Evolutionary conservation across 2,329 filamentous ascomycete genomes (phyloP).

Genomic region (Tympanopsis confertula): DNA sequence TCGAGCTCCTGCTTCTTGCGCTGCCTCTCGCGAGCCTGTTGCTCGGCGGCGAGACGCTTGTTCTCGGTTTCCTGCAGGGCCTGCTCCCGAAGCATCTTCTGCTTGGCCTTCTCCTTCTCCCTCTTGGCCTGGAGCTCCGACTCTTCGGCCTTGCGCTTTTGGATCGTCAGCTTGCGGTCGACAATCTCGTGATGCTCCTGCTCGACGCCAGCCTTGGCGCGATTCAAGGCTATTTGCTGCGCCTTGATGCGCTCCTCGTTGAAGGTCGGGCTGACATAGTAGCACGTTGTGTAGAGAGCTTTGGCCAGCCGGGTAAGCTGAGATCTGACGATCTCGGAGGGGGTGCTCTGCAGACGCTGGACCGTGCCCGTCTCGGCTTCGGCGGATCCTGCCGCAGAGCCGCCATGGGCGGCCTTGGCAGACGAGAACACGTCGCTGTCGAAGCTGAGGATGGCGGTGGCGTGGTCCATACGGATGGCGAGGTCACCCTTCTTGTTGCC

Average conservation of each 20-base stretch:
- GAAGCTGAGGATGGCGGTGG: constrained; percentile 87
- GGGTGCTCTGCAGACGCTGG: constrained; percentile 92
- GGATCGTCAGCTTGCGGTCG: constrained; percentile 77
- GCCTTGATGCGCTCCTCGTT: constrained; percentile 70
- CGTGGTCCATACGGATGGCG: constrained; percentile 90
- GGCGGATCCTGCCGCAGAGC: constrained; percentile 73
- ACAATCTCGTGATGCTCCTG: constrained; percentile 80
- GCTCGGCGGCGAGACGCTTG: constrained; percentile 77
- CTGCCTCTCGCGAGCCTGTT: constrained; percentile 78
- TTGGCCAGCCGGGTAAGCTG: constrained; percentile 87
- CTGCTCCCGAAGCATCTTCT: constrained; percentile 76
- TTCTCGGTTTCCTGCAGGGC: constrained; percentile 83
- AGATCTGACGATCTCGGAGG: constrained; percentile 91
- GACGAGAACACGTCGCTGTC: constrained; percentile 98
- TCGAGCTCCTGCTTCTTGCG: constrained; percentile 78
- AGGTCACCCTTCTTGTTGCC: constrained; percentile 99
- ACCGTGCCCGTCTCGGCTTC: constrained; percentile 76
- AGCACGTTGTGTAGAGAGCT: constrained; percentile 82
- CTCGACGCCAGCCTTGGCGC: constrained; percentile 78
- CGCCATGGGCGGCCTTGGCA: constrained; percentile 78
- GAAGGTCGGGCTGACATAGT: constrained; percentile 87
- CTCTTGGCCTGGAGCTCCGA: constrained; percentile 76
- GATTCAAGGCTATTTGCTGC: constrained; percentile 67
- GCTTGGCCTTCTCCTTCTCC: constrained; percentile 84
- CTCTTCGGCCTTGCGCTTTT: constrained; percentile 92